Evolutionary conservation across 495 filamentous ascomycete species (phyloP), one percentile per base, ranked within the genome.

Genomic region (Tuber magnatum): DNA sequence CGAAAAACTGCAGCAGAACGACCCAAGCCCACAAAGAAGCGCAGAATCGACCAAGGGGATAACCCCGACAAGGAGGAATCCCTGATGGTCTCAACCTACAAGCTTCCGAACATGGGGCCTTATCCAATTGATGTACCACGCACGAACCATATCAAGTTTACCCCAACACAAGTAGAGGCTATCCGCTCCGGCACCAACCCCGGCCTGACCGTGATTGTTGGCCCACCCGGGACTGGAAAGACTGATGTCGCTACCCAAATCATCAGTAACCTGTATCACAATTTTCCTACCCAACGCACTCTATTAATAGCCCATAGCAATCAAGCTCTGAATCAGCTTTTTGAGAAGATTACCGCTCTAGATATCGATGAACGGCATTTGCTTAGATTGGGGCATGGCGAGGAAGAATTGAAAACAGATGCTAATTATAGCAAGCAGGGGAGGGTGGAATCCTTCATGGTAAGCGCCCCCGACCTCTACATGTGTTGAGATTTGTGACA

Each of bases 161-260:
- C 95, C 3, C 90, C 96, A 40, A 87, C 91, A 6, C 95, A 99
- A 83, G 88, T 96, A 68, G 92, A 97, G 81, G 95, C 95, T 65
- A 97, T 99, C 76, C 88, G 90, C 61, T 97, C 95, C 46, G 95
- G 95, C 32, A 95, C 91, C 39, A 97, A 99, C 79, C 96, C 95
- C 24, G 95, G 95, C 20, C 87, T 99, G 69, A 97, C 94, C 18
- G 88, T 99, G 77, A 92, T 99, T 75, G 93, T 98, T 74, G 95
- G 95, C 0, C 95, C 95, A 61, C 95, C 95, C 14, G 95, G 95
- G 22, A 99, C 95, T 4, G 95, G 95, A 74, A 99, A 99, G 85
- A 99, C 95, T 41, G 95, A 99, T 84, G 96, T 99, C 73, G 93
- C 93, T 40, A 97, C 94, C 5, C 95, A 99, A 83, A 96, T 98